Percentiles rank a stretch among this genome's conserved stretches.
These are phyloP conservation scores for Neonectria faginata DNA, from an alignment of 2,329 filamentous ascomycete genomes.

Conservation along the genomic window DNA sequence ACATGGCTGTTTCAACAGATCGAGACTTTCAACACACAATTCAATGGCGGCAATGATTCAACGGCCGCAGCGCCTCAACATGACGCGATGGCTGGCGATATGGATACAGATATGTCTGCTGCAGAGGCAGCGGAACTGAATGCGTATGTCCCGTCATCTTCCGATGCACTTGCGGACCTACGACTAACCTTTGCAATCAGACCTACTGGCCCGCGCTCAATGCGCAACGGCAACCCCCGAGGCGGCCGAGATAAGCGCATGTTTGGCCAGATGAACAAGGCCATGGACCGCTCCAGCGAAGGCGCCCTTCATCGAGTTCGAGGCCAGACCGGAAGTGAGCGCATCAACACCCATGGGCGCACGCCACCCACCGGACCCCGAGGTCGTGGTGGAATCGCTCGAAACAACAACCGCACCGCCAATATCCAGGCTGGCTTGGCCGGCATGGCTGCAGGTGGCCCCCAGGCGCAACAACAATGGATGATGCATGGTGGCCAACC, in stretches of 20 bases:
- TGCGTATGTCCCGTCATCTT: conserved; percentile 62
- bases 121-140: conserved; percentile 62
- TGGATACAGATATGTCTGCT: conserved; percentile 81
- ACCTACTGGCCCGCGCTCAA: conserved; percentile 93
- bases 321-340: conserved; percentile 76
- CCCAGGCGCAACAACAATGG: conserved; percentile 56
- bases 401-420: conserved; percentile 61
- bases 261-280: conserved; percentile 85
- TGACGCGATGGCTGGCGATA: conserved; percentile 54
- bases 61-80: conserved; percentile 51
- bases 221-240: conserved; percentile 72
- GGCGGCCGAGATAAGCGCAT: conserved; percentile 81
- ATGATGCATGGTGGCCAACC: conserved; percentile 61
- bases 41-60: conserved; percentile 62
- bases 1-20: conserved; percentile 95
- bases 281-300: conserved; percentile 82
- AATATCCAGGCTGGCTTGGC: conserved; percentile 64
- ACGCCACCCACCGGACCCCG: conserved; percentile 79
- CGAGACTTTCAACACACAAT: conserved; percentile 71
- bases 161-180: neutral
- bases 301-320: conserved; percentile 84
- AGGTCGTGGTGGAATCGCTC: conserved; percentile 61
- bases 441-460: conserved; percentile 54
- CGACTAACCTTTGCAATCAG: conserved; percentile 65
- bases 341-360: conserved; percentile 83